Evolutionary conservation across 2,329 filamentous ascomycete genomes (phyloP).

Genomic region (Talaromyces atroroseus): DNA sequence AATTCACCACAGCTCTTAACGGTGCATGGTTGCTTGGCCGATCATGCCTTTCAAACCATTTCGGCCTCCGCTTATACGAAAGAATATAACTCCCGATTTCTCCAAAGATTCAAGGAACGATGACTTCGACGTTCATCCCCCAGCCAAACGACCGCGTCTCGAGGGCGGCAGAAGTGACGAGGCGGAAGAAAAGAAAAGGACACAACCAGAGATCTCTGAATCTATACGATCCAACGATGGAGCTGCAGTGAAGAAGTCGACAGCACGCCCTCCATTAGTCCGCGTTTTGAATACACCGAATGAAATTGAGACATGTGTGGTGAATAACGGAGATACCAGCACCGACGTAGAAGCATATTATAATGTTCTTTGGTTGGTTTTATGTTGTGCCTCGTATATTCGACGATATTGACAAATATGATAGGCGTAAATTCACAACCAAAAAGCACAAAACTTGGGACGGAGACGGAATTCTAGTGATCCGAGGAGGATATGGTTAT

Average conservation of each 20-base stretch:
- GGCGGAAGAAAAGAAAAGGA: conserved; percentile 8
- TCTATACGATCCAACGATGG: conserved; percentile 3
- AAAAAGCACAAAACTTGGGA: conserved; percentile 78
- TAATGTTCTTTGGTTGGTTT: conserved; percentile 43
- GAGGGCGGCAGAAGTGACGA: conserved; percentile 18
- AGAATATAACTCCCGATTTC: conserved; percentile 16
- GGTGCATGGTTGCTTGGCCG: neutral
- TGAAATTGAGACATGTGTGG: neutral
- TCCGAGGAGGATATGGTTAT: conserved; percentile 53
- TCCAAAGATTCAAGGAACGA: conserved; percentile 2
- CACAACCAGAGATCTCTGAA: neutral
- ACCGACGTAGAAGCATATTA: conserved; percentile 35
- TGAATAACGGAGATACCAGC: conserved; percentile 10
- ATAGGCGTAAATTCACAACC: conserved; percentile 61
- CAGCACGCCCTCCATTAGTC: conserved; percentile 27
- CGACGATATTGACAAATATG: neutral
- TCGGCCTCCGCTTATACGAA: conserved; percentile 40
- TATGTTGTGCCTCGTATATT: neutral
- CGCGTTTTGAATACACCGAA: conserved; percentile 25
- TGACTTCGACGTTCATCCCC: conserved; percentile 14
- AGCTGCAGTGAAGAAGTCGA: conserved; percentile 11
- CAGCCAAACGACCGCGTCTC: conserved; percentile 35
- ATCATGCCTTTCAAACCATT: conserved; percentile 44
- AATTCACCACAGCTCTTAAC: neutral
- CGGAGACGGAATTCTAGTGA: conserved; percentile 61